Evolutionary conservation across 1,139 yeast species (phyloP), one percentile per base, ranked within the genome.

Genomic region (Magnusiomyces fungicola): DNA sequence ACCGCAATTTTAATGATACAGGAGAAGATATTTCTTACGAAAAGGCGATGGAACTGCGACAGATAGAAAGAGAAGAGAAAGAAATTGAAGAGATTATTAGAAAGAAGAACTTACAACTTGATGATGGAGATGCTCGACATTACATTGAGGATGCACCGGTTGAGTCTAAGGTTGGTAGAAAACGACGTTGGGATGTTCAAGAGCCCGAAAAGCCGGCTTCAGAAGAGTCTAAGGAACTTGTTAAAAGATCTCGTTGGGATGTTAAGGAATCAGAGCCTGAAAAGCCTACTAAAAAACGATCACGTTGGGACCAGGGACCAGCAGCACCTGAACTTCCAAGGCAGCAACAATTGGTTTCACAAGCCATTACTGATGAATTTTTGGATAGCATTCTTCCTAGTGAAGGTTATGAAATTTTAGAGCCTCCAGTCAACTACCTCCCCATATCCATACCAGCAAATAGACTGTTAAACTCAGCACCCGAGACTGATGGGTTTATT

Each of bases 311-410:
- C 61, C 69, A 62, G 50, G 33, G 52, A 50, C 54, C 58, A 50
- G 46, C 62, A 69, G 1, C 80, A 80, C 1, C 61, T 71, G 1
- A 80, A 80, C 1, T 61, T 71, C 1, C 66, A 74, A 14, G 37
- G n/a, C 37, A 32, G 21, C 36, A 30, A 45, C 65, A 69, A 50
- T 53, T 51, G 29, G 48, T 36, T 18, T 46, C 51, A 6, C 49
- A 80, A 1, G 67, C 78, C 3, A 62, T 80, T 29, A 72, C 80
- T 0, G 76, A 76, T 53, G 76, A 69, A 25, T 68, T 74, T 23
- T 66, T 82, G 14, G 76, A 79, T 52, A 66, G 68, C 49, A 61
- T 82, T 6, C 65, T 83, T 33, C 89, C 88, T 0, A 55, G 64
- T 1, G 65, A 61, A 9, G 85, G 83, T 0, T 82, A 76, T 56